Evolutionary conservation across 2,329 filamentous ascomycete genomes (phyloP).

Genomic region (Aspergillus ibericus): DNA sequence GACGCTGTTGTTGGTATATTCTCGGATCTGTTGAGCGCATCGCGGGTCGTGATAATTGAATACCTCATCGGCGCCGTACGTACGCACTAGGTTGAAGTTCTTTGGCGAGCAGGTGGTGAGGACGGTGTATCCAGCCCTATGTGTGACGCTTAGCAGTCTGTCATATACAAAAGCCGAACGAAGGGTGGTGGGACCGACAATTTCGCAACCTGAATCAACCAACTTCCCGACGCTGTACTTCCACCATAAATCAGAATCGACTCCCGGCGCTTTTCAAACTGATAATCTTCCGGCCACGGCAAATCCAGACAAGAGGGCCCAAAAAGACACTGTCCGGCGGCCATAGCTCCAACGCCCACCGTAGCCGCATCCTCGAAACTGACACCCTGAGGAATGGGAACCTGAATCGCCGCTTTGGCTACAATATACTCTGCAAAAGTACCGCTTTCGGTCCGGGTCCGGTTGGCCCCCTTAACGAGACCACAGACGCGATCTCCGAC

Average conservation of each 20-base stretch:
- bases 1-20: constrained; percentile 4
- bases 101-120: constrained; percentile 17
- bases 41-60: constrained; percentile 14
- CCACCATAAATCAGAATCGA: constrained; percentile 8
- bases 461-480: constrained; percentile 32
- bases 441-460: constrained; percentile 27
- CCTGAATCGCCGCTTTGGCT: constrained; percentile 28
- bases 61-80: constrained; percentile 9
- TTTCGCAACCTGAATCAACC: constrained; percentile 9
- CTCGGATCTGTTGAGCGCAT: constrained; percentile 11
- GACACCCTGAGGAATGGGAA: constrained; percentile 34
- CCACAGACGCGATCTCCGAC: constrained; percentile 40
- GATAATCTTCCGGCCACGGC: background rate
- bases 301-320: background rate
- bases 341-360: constrained; percentile 29
- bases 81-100: constrained; percentile 7
- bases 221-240: background rate
- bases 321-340: constrained; percentile 11
- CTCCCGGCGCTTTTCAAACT: background rate
- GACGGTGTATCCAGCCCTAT: constrained; percentile 3
- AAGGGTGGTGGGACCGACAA: background rate
- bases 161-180: background rate
- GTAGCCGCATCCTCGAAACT: constrained; percentile 33
- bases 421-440: constrained; percentile 40
- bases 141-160: fast-evolving